phyloP scores from a whole-genome alignment of 2,329 filamentous ascomycete genomes.

The Penicillium italicum region DNA sequence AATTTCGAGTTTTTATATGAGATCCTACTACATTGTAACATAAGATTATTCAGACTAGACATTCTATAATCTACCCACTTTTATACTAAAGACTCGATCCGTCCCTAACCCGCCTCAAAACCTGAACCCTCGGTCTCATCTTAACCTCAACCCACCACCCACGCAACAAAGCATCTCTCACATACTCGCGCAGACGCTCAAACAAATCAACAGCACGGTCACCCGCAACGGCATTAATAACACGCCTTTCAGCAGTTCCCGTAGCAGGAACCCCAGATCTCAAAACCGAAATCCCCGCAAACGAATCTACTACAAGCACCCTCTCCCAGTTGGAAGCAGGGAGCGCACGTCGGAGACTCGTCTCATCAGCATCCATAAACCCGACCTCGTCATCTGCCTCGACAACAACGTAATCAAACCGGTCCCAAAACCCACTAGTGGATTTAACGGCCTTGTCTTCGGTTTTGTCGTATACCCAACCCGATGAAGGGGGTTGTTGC shows the following conservation, averaged over 20 bases:
- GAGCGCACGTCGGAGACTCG: constrained; percentile 36
- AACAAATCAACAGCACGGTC: constrained; percentile 30
- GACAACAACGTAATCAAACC: constrained; percentile 57
- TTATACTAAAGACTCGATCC: neutral
- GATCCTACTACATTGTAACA: neutral
- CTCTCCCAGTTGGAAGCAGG: constrained; percentile 47
- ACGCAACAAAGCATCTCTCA: constrained; percentile 34
- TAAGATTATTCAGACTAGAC: neutral
- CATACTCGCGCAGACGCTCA: constrained; percentile 22
- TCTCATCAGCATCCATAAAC: constrained; percentile 29
- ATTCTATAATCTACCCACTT: neutral
- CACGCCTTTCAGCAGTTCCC: constrained; percentile 32
- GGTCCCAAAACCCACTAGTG: constrained; percentile 53
- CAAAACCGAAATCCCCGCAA: constrained; percentile 50
- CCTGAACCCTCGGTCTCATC: constrained; percentile 53
- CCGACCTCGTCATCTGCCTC: constrained; percentile 41
- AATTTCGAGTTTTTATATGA: too few species aligned
- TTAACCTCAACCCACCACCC: constrained; percentile 56
- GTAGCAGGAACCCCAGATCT: constrained; percentile 38
- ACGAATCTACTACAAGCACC: constrained; percentile 49
- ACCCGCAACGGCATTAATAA: constrained; percentile 36
- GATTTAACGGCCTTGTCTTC: constrained; percentile 49
- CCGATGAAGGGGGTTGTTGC: constrained; percentile 35
- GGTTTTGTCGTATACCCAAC: constrained; percentile 60
- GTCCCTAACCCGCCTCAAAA: constrained; percentile 37